Base-by-base conservation (phyloP, 768 basidiomycete genomes). In the Mycena galericulata region DNA sequence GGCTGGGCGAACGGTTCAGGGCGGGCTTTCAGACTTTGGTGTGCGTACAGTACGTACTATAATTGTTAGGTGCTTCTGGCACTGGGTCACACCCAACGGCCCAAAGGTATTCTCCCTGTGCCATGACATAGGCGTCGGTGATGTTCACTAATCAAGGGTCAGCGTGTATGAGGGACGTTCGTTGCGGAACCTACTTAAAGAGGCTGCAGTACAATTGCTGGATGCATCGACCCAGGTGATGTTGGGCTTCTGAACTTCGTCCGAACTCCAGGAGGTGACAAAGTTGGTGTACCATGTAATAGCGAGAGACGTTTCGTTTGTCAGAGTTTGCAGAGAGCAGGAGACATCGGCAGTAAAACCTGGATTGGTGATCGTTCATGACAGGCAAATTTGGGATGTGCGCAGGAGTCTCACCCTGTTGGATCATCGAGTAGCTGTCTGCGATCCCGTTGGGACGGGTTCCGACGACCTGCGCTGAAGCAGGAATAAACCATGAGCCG, bases 321-420 rank as follows among this genome's bases (percentile, higher is more conserved):
- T 56, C 14, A 56, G 45, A 29, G 18, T 32, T n/a, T n/a, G 43
- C 3, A 46, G 34, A 22, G 3, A 14, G 26, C 63, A 65, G 8
- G 63, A 65, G 6, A 65, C 32, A 40, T 65, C 43, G 11, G 63
- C 63, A 12, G 54, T 56, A 34, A 65, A 65, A 1, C 63, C 63
- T 65, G 8, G n/a, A n/a, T n/a, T 4, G 26, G 27, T 12, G 18
- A 36, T 29, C 1, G 15, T 1, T 9, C 18, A 1, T 9, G 20
- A 29, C 40, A 38, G 8, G 14, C 2, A 24, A 26, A 20, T 15
- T 11, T 34, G 20, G 5, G n/a, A 46, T 4, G 20, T 40, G 22
- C 45, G 0, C 26, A 15, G 4, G 9, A 45, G 4, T 20, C 11
- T 58, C 22, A 58, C 64, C 64, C 34, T 65, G 64, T 24, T 65